A percentile compares a stretch with the other conserved stretches of the same genome.
These are phyloP conservation scores for Basidiobolus heterosporus DNA, from an alignment of 371 early-diverging fungal species.

Conservation along the genomic window DNA sequence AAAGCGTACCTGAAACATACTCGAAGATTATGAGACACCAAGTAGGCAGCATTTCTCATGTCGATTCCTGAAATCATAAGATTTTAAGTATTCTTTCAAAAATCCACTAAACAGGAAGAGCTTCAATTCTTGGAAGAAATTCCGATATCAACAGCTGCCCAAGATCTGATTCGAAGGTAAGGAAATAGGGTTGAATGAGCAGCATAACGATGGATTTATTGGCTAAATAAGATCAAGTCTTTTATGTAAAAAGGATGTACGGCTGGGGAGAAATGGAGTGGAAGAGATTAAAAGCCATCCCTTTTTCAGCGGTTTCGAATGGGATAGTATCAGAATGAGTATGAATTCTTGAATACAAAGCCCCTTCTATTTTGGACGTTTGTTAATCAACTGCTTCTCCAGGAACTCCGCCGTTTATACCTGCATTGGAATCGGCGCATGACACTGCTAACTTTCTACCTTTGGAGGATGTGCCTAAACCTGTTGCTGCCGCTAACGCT, in stretches of 20 bases:
- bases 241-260: conserved; percentile 45
- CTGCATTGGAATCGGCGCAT: conserved; percentile 56
- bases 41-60: conserved; percentile 24
- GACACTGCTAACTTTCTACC: conserved; percentile 76
- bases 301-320: conserved; percentile 71
- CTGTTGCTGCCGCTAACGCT: conserved; percentile 16
- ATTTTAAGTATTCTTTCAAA: conserved; percentile 7
- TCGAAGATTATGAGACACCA: conserved; percentile 60
- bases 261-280: conserved; percentile 53
- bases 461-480: conserved; percentile 39
- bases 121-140: conserved; percentile 41
- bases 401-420: conserved; percentile 67
- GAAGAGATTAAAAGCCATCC: conserved; percentile 64
- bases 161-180: conserved; percentile 59
- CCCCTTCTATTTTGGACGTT: neutral
- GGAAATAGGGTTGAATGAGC: conserved; percentile 4
- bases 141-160: conserved; percentile 49
- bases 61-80: neutral
- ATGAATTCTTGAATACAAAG: conserved; percentile 3
- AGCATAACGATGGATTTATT: conserved; percentile 1
- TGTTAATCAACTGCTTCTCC: neutral
- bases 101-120: conserved; percentile 31
- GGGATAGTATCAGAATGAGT: conserved; percentile 35
- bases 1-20: conserved; percentile 71
- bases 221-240: conserved; percentile 24